Evolutionary conservation across 441 rosid genomes (phyloP), one percentile per base, ranked within the genome.

Genomic region (Populus trichocarpa): DNA sequence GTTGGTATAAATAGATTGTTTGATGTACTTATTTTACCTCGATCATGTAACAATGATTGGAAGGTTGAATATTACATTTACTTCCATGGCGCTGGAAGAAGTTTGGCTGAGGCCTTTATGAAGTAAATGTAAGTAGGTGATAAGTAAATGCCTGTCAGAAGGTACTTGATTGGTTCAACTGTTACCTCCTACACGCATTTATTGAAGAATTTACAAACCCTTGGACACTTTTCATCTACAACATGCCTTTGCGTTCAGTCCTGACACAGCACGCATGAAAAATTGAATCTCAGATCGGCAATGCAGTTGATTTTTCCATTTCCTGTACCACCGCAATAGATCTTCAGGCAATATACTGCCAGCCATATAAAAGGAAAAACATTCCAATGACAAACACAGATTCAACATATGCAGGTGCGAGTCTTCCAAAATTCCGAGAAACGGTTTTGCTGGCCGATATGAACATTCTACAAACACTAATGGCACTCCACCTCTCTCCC

Each of bases 71-170:
- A 42, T n/a, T 32, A 30, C 33, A 32, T 22, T 76, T 53, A 67
- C 38, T 23, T 67, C 30, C 20, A 64, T 73, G 67, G 68, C 61
- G n/a, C 59, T 70, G 75, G 42, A 72, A 71, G 65, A 69, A 77
- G 59, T 78, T 69, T 79, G 74, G 83, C 71, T 67, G 81, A 78
- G 73, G 72, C 57, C 57, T 1, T 14, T 20, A 50, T 14, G 57
- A 14, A 79, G 83, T 57, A 81, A 80, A 78, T 71, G 83, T 70
- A 72, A 73, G 88, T 84, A 81, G 89, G 84, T 81, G 79, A 79
- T 82, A 66, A 71, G 76, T 89, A 85, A 88, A 84, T 86, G 87
- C 80, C 13, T 70, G 88, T 84, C 87, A 80, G 88, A 83, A 84
- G 75, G 69, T 36, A 77, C 81, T 85, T 78, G 74, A 85, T 81